Base-by-base conservation (phyloP, 2,329 filamentous ascomycete species). In the Cladosporium sp. region DNA sequence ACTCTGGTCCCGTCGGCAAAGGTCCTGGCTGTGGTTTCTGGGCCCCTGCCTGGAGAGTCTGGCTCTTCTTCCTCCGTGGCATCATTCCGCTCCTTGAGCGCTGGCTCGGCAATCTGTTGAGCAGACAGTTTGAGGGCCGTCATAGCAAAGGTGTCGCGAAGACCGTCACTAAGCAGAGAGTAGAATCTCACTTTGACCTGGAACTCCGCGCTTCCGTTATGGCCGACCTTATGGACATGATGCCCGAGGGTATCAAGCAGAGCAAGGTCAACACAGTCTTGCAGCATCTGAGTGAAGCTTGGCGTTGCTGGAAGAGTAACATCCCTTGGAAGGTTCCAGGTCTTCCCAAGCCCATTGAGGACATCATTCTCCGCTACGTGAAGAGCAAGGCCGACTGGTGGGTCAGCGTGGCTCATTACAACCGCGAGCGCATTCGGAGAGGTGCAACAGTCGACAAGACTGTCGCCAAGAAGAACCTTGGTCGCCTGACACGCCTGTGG, bases 321-420 rank as follows among this genome's bases (percentile, higher is more conserved):
- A 98, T 98, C 61, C 93, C 93, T 0, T 98, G 93, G 93, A 98
- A 98, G 75, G 93, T 98, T 2, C 93, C 93, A 48, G 95, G 93
- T 35, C 73, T 98, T 56, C 93, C 93, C 38, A 95, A 95, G 11
- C 92, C 93, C 0, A 97, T 98, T 58, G 93, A 98, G 73, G 98
- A 97, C 66, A 95, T 98, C 63, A 98, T 98, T 64, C 78, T 98
- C 57, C 87, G 93, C 65, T 98, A 98, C 63, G 95, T 98, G 63
- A 98, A 98, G 77, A 92, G 90, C 61, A 98, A 98, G 77, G 93
- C 93, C 14, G 93, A 98, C 69, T 98, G 93, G 95, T 98, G 93
- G 93, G 92, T 98, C 56, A 97, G 91, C 18, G 95, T 98, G 32
- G 93, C 93, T 9, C 93, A 98, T 68, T 98, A 98, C 76, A 98